Conservation (phyloP, 495 filamentous ascomycete species). For the Aspergillus heteromorphus region DNA sequence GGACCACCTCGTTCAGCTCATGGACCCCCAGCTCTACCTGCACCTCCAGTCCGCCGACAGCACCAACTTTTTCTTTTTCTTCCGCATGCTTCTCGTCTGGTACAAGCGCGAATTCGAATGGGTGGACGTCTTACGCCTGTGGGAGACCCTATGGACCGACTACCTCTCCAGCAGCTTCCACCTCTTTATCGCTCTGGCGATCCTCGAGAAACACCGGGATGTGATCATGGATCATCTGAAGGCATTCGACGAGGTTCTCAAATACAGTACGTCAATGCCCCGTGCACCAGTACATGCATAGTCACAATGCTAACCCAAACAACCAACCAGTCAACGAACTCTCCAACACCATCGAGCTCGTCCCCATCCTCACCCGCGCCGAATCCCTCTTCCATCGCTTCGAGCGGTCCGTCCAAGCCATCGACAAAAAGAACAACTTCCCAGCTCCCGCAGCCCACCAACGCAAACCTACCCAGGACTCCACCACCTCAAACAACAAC, state of each 20-base stretch:
- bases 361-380: slow-evolving; percentile 75
- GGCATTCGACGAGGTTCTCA: slow-evolving; percentile 94
- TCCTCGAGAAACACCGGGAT: slow-evolving; percentile 89
- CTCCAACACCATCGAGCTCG: slow-evolving; percentile 84
- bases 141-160: slow-evolving; percentile 95
- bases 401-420: slow-evolving; percentile 76
- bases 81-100: slow-evolving; percentile 97
- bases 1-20: slow-evolving; percentile 89
- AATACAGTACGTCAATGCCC: slow-evolving; percentile 65
- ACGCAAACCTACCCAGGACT: slow-evolving; percentile 31
- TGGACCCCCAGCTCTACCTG: slow-evolving; percentile 90
- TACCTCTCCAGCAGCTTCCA: slow-evolving; percentile 84
- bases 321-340: slow-evolving; percentile 80
- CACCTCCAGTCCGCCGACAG: slow-evolving; percentile 86
- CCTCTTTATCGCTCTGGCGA: slow-evolving; percentile 87
- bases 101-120: slow-evolving; percentile 96
- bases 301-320: slow-evolving; percentile 1
- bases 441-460: slow-evolving; percentile 55
- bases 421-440: slow-evolving; percentile 81
- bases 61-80: slow-evolving; percentile 99
- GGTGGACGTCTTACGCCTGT: slow-evolving; percentile 77
- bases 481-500: slow-evolving; percentile 7
- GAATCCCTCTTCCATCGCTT: slow-evolving; percentile 86
- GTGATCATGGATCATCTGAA: slow-evolving; percentile 93
- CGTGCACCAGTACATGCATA: slow-evolving; percentile 1